These are phyloP conservation scores for Claviceps spartinae DNA, from an alignment of 2,329 filamentous ascomycete species.

Conservation along the genomic window DNA sequence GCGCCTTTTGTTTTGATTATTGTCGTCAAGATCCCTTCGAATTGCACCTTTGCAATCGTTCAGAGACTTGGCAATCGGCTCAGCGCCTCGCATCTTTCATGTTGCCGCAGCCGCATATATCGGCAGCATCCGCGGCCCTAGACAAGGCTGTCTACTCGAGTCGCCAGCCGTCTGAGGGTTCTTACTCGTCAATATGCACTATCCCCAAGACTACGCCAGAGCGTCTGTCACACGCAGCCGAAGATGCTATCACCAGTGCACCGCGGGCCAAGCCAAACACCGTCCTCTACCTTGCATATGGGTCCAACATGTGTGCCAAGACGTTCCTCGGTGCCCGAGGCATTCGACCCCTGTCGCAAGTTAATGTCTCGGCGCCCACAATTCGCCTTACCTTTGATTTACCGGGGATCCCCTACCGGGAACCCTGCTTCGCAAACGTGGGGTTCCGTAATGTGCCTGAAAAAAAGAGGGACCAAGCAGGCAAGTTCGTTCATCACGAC, in stretches of 20 bases:
- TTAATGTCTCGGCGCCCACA: conserved; percentile 70
- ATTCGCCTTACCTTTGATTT: conserved; percentile 75
- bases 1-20: no score
- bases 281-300: conserved; percentile 75
- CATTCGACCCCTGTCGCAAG: conserved; percentile 66
- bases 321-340: conserved; percentile 68
- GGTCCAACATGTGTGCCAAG: conserved; percentile 71
- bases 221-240: conserved; percentile 18
- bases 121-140: conserved; percentile 10
- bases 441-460: conserved; percentile 42
- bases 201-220: conserved; percentile 19
- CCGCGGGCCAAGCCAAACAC: conserved; percentile 26
- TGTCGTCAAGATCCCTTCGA: no score
- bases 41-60: no score
- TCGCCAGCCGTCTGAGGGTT: conserved; percentile 9
- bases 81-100: not conserved
- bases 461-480: conserved; percentile 17
- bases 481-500: conserved; percentile 5
- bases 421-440: conserved; percentile 88
- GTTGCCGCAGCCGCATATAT: not conserved
- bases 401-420: conserved; percentile 69
- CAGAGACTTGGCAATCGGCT: no score
- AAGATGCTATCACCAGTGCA: conserved; percentile 12
- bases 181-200: conserved; percentile 18
- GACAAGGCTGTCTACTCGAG: conserved; percentile 13